Evolutionary conservation across 352 stramenopile species (phyloP).

Genomic region (Phytophthora foliorum): DNA sequence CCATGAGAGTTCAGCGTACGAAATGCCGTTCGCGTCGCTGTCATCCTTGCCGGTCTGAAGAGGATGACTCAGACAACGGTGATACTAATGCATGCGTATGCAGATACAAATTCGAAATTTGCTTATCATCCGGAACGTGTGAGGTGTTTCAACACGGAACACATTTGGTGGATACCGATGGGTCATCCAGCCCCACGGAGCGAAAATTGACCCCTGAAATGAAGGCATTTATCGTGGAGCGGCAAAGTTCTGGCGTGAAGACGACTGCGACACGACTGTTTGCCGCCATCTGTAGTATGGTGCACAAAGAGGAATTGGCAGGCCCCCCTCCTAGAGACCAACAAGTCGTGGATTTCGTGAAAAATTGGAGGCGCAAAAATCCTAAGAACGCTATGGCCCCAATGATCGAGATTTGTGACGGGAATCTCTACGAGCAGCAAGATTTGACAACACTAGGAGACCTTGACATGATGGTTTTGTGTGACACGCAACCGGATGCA

Average conservation of each 20-base stretch:
- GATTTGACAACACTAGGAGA: not conserved
- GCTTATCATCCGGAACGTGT: too few species aligned
- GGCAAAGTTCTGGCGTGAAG: not conserved
- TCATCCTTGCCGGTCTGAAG: too few species aligned
- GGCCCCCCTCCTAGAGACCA: not conserved
- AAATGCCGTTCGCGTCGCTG: too few species aligned
- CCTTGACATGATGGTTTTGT: not conserved
- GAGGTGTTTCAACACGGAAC: too few species aligned
- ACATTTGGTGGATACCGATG: too few species aligned
- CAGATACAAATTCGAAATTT: too few species aligned
- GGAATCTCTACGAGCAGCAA: not conserved
- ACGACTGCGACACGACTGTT: not conserved
- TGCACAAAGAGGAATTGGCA: not conserved
- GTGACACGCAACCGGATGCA: not conserved
- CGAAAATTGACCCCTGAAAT: conserved; percentile 9
- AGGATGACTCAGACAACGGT: too few species aligned
- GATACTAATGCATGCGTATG: too few species aligned
- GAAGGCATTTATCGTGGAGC: conserved; percentile 3
- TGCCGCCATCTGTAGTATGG: not conserved
- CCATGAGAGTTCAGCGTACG: too few species aligned
- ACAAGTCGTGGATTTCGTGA: conserved; percentile 11
- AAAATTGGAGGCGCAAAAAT: conserved; percentile 6
- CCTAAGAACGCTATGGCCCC: conserved; percentile 7
- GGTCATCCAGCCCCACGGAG: not conserved
- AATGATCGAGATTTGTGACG: conserved; percentile 14